Evolutionary conservation across 2,329 filamentous ascomycete genomes (phyloP), one percentile per base, ranked within the genome.

Genomic region (Tothia fuscella): DNA sequence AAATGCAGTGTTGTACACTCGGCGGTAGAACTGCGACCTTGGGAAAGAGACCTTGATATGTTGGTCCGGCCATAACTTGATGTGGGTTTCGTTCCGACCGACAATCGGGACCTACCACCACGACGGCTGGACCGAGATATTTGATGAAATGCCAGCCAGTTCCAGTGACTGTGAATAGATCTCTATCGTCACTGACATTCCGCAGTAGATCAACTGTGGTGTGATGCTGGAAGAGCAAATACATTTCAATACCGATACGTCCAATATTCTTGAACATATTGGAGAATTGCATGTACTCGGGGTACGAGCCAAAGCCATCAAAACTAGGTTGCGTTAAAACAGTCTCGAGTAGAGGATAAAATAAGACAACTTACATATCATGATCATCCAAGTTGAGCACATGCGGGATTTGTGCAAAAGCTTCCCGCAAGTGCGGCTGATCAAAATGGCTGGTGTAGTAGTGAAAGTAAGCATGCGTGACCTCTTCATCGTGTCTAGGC

Each of bases 361-460:
- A 36, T 55, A 48, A 19, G 14, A 14, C 14, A 38, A 77, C 86
- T 78, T 69, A 93, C 86, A 98, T 95, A 52, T 98, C 91, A 60
- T 96, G 91, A 54, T 96, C 91, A 55, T 98, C 88, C 41, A 98
- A 78, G 56, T 93, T 86, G 52, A 93, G 71, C 41, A 98, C 69
- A 56, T 95, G 88, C 30, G 91, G 91, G 47, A 98, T 95, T 64
- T 98, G 91, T 17, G 91, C 91, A 66, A 94, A 98, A 0, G 89
- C 88, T 61, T 98, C 91, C 46, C 91, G 72, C 50, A 98, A 62
- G 60, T 93, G 89, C 5, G 89, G 88, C 61, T 98, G 91, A 56
- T 98, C 91, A 57, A 98, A 96, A 60, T 96, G 89, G 51, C 87
- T 94, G 1, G 88, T 94, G 58, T 98, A 98, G 61, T 94, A 98